phyloP scores from a whole-genome alignment of 176 grass and related monocot genomes.

The Neostapfia colusana region DNA sequence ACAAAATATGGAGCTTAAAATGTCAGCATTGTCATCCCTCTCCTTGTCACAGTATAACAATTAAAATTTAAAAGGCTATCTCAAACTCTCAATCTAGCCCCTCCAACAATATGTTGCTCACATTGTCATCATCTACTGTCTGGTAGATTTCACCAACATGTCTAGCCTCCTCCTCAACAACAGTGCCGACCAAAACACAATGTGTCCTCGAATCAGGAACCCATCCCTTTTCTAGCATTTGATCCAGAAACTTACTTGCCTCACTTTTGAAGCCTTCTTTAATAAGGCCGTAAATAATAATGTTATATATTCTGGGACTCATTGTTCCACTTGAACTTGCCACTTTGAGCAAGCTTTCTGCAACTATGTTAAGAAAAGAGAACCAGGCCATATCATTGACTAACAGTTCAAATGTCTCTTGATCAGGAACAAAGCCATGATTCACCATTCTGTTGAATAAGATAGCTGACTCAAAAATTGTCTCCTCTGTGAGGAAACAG shows the following conservation, averaged over 20 bases:
- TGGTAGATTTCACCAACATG: slow-evolving; percentile 28
- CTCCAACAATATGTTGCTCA: slow-evolving; percentile 61
- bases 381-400: slow-evolving; percentile 44
- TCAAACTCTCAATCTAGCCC: slow-evolving; percentile 42
- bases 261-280: slow-evolving; percentile 60
- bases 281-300: slow-evolving; percentile 56
- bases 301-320: slow-evolving; percentile 54
- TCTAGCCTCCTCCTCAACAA: slow-evolving; percentile 18
- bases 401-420: slow-evolving; percentile 53
- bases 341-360: slow-evolving; percentile 51
- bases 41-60: slow-evolving; percentile 6
- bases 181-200: slow-evolving; percentile 43
- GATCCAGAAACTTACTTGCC: slow-evolving; percentile 62
- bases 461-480: slow-evolving; percentile 34
- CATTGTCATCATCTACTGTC: slow-evolving; percentile 35
- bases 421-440: slow-evolving; percentile 47
- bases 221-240: slow-evolving; percentile 66
- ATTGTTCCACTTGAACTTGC: slow-evolving; percentile 29
- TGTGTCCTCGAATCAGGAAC: slow-evolving; percentile 67
- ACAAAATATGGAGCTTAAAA: slow-evolving; percentile 7
- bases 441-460: slow-evolving; percentile 69
- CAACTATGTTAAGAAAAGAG: slow-evolving; percentile 50
- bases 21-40: background rate
- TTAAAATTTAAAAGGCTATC: background rate
- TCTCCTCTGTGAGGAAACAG: slow-evolving; percentile 44